Evolutionary conservation across 352 stramenopile species (phyloP).

Genomic region (Globisporangium nunn): DNA sequence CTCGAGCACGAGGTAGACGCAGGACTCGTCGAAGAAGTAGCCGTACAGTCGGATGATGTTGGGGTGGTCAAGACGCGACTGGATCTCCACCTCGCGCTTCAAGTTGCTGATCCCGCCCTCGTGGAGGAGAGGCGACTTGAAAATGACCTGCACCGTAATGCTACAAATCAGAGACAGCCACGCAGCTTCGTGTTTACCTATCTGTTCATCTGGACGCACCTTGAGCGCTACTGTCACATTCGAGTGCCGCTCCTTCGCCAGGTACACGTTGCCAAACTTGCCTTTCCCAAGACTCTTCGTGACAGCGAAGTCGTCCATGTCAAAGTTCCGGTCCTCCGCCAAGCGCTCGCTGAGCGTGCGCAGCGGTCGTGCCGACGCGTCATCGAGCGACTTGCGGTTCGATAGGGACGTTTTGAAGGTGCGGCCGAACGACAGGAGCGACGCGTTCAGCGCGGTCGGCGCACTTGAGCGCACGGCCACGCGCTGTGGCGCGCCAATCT

Average conservation of each 20-base stretch:
- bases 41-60: slow-evolving; percentile 73
- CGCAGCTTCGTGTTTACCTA: not conserved
- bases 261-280: slow-evolving; percentile 84
- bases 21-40: slow-evolving; percentile 84
- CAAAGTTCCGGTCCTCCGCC: slow-evolving; percentile 49
- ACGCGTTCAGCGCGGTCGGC: slow-evolving; percentile 10
- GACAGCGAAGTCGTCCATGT: slow-evolving; percentile 71
- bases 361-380: slow-evolving; percentile 16
- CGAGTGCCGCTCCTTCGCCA: slow-evolving; percentile 63
- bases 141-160: slow-evolving; percentile 36
- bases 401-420: slow-evolving; percentile 15
- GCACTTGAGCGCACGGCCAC: slow-evolving; percentile 23
- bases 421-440: slow-evolving; percentile 12
- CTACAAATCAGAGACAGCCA: too few species aligned
- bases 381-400: slow-evolving; percentile 39
- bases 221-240: slow-evolving; percentile 73
- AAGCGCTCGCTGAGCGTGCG: slow-evolving; percentile 43
- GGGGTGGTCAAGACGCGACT: slow-evolving; percentile 62
- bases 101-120: slow-evolving; percentile 54
- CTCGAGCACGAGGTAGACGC: slow-evolving; percentile 80
- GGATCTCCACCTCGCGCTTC: slow-evolving; percentile 82
- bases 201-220: slow-evolving; percentile 21
- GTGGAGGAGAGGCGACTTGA: slow-evolving; percentile 52
- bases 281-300: slow-evolving; percentile 77
- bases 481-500: slow-evolving; percentile 24